Conservation (phyloP, 495 filamentous ascomycete species). For the Xylaria longipes region DNA sequence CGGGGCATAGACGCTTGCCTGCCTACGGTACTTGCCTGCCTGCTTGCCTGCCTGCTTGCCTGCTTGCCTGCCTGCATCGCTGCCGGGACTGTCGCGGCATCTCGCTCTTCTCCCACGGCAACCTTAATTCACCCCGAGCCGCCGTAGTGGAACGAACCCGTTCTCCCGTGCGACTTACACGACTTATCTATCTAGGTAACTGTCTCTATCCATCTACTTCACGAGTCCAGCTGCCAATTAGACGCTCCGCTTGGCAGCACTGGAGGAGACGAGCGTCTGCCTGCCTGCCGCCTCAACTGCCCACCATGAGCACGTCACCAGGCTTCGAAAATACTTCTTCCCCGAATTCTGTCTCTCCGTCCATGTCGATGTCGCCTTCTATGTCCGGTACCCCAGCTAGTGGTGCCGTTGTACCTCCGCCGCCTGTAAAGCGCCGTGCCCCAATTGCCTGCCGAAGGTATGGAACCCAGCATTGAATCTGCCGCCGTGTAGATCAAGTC, state of each 20-base stretch:
- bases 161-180: slow-evolving; percentile 13
- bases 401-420: slow-evolving; percentile 28
- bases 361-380: slow-evolving; percentile 25
- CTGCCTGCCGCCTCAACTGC: slow-evolving; percentile 26
- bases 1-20: slow-evolving; percentile 15
- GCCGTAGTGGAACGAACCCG: slow-evolving; percentile 17
- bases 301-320: slow-evolving; percentile 28
- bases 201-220: neutral
- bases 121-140: slow-evolving; percentile 28
- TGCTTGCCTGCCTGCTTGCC: slow-evolving; percentile 11
- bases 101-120: slow-evolving; percentile 25
- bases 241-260: neutral
- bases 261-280: slow-evolving; percentile 13
- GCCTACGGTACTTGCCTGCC: slow-evolving; percentile 6
- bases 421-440: slow-evolving; percentile 50
- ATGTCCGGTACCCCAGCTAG: slow-evolving; percentile 16
- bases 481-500: slow-evolving; percentile 8
- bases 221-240: neutral
- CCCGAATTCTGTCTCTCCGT: slow-evolving; percentile 18
- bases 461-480: slow-evolving; percentile 23
- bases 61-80: slow-evolving; percentile 13
- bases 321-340: slow-evolving; percentile 29
- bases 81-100: slow-evolving; percentile 28
- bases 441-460: slow-evolving; percentile 59
- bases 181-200: neutral